A percentile compares a stretch with the other conserved stretches of the same genome.
phyloP scores from a whole-genome alignment of 495 filamentous ascomycete species.

The Xylaria grammica region DNA sequence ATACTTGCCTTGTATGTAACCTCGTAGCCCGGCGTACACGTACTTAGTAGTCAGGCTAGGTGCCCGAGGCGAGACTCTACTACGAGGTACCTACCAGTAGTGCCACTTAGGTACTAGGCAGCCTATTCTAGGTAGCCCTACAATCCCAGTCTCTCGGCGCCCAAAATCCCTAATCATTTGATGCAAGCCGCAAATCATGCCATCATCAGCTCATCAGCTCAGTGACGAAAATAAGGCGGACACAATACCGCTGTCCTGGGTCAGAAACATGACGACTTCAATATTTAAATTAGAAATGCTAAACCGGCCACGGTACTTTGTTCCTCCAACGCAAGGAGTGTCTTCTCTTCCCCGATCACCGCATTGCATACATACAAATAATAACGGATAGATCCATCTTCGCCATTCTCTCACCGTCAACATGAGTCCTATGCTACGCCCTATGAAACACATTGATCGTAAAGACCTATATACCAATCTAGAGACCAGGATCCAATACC shows the following conservation, averaged over 20 bases:
- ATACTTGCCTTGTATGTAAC: no score
- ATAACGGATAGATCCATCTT: background rate
- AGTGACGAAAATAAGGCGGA: slow-evolving; percentile 15
- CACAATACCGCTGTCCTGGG: background rate
- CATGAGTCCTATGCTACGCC: slow-evolving; percentile 27
- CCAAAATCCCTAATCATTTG: slow-evolving; percentile 11
- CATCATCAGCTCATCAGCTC: slow-evolving; percentile 20
- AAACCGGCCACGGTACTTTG: background rate
- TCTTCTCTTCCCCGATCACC: background rate
- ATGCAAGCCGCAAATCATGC: slow-evolving; percentile 17
- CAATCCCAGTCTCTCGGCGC: background rate
- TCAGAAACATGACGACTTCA: background rate
- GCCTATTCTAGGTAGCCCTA: slow-evolving; percentile 5
- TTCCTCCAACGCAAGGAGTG: background rate
- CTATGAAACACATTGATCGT: slow-evolving; percentile 67
- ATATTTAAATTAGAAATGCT: background rate
- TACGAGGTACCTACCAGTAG: no score
- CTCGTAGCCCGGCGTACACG: no score
- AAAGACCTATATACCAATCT: slow-evolving; percentile 71
- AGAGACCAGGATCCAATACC: slow-evolving; percentile 69
- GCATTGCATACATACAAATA: background rate
- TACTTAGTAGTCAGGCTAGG: no score
- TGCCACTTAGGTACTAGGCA: background rate
- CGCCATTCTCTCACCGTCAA: background rate
- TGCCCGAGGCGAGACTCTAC: no score